phyloP scores from a whole-genome alignment of 352 stramenopile genomes.

The Pelagophyceae sp. region DNA sequence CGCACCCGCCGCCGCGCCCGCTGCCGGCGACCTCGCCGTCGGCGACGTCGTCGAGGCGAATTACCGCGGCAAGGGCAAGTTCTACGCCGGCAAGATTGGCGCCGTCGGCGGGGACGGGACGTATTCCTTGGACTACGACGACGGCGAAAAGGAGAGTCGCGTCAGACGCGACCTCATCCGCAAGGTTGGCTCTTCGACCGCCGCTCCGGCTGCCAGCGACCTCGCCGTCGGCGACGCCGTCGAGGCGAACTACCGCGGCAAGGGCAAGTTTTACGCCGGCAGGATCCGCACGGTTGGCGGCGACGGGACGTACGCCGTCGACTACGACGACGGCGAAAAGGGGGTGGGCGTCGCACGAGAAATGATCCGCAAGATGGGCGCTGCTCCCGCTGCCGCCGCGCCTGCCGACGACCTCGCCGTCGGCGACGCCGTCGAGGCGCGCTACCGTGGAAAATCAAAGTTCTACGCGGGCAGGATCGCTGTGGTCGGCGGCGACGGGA shows the following conservation, averaged over 20 bases:
- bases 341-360: not conserved
- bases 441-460: constrained; percentile 44
- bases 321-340: constrained; percentile 26
- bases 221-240: constrained; percentile 25
- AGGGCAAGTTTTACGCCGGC: constrained; percentile 41
- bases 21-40: constrained; percentile 25
- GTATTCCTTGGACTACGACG: constrained; percentile 27
- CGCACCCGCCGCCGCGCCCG: not conserved
- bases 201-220: not conserved
- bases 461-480: constrained; percentile 49
- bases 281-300: not conserved
- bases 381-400: not conserved
- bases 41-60: constrained; percentile 41
- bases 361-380: constrained; percentile 2
- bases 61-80: constrained; percentile 44
- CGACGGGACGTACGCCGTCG: constrained; percentile 32
- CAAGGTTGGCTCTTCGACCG: not conserved
- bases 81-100: constrained; percentile 32
- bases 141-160: constrained; percentile 19
- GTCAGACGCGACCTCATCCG: constrained; percentile 15
- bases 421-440: constrained; percentile 50
- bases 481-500: constrained; percentile 34
- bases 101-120: constrained; percentile 24
- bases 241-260: constrained; percentile 28
- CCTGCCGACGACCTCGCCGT: constrained; percentile 35